Evolutionary conservation across 2,329 filamentous ascomycete species (phyloP), one percentile per base, ranked within the genome.

Genomic region (Dactylellina cionopaga): DNA sequence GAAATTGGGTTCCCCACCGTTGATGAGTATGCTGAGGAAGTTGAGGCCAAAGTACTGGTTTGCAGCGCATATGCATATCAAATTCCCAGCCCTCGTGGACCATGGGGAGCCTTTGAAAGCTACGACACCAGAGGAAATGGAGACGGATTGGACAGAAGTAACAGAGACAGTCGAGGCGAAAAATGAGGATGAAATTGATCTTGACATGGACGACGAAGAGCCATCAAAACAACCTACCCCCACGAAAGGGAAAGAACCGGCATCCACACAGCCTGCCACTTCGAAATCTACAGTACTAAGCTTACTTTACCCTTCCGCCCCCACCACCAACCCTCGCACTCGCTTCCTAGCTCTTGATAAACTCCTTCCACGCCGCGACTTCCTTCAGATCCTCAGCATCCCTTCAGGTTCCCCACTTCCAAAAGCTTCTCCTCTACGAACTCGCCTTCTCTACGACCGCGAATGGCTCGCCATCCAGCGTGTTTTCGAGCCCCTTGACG

Each of bases 401-500:
- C 78, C 1, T 83, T 87, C 2, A 78, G 84, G 41, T 81, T 84
- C 13, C 69, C 80, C 0, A 74, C 80, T 13, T 27, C 79, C 2
- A 54, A 74, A 0, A 43, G 62, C 1, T 56, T 77, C 54, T 75
- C 76, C 77, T 3, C 39, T 43, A 1, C 87, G 88, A 0, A 85
- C 87, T 75, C 83, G 82, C 9, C 84, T 97, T 0, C 83, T 88
- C 49, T 98, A 99, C 79, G 95, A 99, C 80, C 87, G 89, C 9
- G 95, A 99, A 81, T 99, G 94, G 94, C 88, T 99, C 5, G 90
- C 95, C 41, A 97, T 99, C 75, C 93, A 89, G 10, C 90, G 94
- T 41, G 89, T 88, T 5, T 96, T 98, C 78, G 77, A 78, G 13
- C 66, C 73, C 0, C 63, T 63, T 11, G 60, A 76, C 37, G 73